Evolutionary conservation across 768 basidiomycete species (phyloP).

Genomic region (Calvatia gigantea): DNA sequence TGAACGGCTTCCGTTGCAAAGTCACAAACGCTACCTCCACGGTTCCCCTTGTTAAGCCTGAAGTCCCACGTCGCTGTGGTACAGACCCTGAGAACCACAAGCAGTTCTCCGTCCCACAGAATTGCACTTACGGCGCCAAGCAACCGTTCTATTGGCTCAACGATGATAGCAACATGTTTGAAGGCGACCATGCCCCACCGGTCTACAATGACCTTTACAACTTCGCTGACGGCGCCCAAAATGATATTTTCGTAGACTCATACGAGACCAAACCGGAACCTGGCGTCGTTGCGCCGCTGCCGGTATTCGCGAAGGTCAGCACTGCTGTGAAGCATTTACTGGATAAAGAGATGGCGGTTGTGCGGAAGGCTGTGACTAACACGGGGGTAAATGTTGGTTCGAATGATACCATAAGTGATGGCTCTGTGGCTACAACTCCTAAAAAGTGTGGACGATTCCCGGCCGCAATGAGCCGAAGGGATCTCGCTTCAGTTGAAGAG

Average conservation of each 20-base stretch:
- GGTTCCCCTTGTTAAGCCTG: conserved; percentile 48
- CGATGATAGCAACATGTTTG: conserved; percentile 61
- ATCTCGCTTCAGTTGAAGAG: neutral
- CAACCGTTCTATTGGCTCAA: conserved; percentile 72
- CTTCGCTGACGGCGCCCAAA: conserved; percentile 68
- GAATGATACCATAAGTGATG: neutral
- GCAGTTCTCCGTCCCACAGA: conserved; percentile 41
- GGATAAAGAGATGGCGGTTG: neutral
- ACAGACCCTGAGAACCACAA: conserved; percentile 48
- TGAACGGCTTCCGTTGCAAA: conserved; percentile 73
- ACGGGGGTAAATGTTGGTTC: neutral
- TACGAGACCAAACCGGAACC: conserved; percentile 44
- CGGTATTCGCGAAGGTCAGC: conserved; percentile 24
- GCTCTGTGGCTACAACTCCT: neutral
- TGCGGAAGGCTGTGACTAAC: neutral
- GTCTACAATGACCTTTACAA: conserved; percentile 70
- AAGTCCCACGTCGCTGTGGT: conserved; percentile 65
- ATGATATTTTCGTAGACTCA: conserved; percentile 66
- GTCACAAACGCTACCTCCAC: conserved; percentile 50
- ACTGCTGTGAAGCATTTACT: conserved; percentile 1
- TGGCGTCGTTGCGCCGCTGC: conserved; percentile 36
- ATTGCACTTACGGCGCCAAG: conserved; percentile 74
- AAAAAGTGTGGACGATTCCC: neutral
- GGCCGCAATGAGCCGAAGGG: neutral
- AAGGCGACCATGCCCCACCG: conserved; percentile 56